These are phyloP conservation scores for Seiridium cupressi DNA, from an alignment of 2,329 filamentous ascomycete species.

Conservation along the genomic window DNA sequence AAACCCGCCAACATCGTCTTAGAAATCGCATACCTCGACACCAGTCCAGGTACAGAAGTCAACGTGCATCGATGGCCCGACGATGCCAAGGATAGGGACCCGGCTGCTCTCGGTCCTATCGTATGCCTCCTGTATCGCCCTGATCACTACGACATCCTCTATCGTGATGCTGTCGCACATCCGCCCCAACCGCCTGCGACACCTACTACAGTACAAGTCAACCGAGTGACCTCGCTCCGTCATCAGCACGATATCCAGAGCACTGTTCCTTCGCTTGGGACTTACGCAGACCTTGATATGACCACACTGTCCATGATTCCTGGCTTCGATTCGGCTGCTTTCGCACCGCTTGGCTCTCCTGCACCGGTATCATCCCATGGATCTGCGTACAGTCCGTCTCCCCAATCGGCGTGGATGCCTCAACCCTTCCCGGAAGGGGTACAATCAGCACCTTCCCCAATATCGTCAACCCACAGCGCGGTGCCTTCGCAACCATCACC, in stretches of 20 bases:
- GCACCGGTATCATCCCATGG: constrained; percentile 32
- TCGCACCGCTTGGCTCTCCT: constrained; percentile 33
- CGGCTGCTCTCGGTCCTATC: constrained; percentile 43
- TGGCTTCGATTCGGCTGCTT: constrained; percentile 31
- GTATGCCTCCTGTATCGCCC: constrained; percentile 65
- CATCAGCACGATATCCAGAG: constrained; percentile 43
- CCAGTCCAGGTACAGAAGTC: constrained; percentile 74
- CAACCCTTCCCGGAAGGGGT: constrained; percentile 30
- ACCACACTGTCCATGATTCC: constrained; percentile 46
- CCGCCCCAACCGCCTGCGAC: constrained; percentile 25
- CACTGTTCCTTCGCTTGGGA: constrained; percentile 35
- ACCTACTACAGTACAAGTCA: constrained; percentile 46
- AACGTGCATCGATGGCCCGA: constrained; percentile 68
- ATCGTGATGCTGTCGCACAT: constrained; percentile 40
- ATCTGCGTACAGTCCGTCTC: constrained; percentile 29
- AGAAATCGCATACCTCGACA: constrained; percentile 88
- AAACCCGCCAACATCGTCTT: constrained; percentile 76
- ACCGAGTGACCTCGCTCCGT: constrained; percentile 47
- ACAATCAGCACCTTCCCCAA: constrained; percentile 17
- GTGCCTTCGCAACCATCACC: constrained; percentile 31
- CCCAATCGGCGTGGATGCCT: constrained; percentile 35
- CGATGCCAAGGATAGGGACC: constrained; percentile 45
- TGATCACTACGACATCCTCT: constrained; percentile 93
- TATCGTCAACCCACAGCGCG: constrained; percentile 12
- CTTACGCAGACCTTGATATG: constrained; percentile 42